These are phyloP conservation scores for Claviceps arundinis DNA, from an alignment of 2,329 filamentous ascomycete genomes.

Conservation along the genomic window DNA sequence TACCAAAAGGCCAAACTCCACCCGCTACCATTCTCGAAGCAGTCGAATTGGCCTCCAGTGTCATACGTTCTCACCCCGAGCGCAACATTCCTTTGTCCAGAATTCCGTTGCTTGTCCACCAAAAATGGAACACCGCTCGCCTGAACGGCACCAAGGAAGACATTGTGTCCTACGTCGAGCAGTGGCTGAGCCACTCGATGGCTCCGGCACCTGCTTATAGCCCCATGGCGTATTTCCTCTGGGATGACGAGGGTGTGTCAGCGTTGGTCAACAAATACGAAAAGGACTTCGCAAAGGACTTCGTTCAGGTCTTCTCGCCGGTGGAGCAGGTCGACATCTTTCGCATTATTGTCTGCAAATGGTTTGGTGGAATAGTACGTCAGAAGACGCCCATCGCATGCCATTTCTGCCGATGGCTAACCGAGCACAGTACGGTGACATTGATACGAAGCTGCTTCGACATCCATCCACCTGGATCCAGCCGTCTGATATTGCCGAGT, in stretches of 20 bases:
- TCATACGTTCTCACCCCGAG: neutral
- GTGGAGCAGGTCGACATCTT: slow-evolving; percentile 4
- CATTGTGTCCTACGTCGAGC: neutral
- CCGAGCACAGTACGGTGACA: slow-evolving; percentile 1
- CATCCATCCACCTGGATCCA: slow-evolving; percentile 2
- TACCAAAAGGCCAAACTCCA: neutral
- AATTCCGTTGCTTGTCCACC: slow-evolving; percentile 1
- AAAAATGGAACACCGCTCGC: slow-evolving; percentile 3
- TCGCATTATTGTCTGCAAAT: slow-evolving; percentile 3
- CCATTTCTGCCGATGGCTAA: neutral
- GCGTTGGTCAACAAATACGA: slow-evolving; percentile 2
- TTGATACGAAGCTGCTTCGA: slow-evolving; percentile 2
- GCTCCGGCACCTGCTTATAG: neutral
- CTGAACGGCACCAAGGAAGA: slow-evolving; percentile 1
- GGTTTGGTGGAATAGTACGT: slow-evolving; percentile 5
- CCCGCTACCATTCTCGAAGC: slow-evolving; percentile 1
- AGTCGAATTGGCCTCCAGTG: neutral
- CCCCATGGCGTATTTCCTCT: slow-evolving; percentile 3
- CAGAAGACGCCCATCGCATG: neutral
- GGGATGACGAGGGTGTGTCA: slow-evolving; percentile 4
- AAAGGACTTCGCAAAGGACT: neutral
- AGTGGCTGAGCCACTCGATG: neutral
- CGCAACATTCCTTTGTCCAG: slow-evolving; percentile 1
- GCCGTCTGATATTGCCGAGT: neutral
- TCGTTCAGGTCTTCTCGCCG: neutral